A percentile compares a stretch with the other conserved stretches of the same genome.
Conservation (phyloP, 495 filamentous ascomycete species). For the Aspergillus affinis region DNA sequence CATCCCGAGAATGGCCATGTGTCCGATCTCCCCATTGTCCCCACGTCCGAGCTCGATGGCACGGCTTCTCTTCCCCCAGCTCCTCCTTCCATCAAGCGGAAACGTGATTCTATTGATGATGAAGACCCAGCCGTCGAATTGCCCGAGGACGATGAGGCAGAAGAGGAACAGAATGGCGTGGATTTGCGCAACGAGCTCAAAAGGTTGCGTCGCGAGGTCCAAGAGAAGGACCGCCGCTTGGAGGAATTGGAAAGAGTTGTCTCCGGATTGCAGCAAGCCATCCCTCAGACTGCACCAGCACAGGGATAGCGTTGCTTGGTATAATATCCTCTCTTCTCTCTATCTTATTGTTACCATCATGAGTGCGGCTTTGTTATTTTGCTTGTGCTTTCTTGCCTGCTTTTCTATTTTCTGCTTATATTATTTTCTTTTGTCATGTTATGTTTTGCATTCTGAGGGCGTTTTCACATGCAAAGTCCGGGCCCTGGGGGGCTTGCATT, state of each 20-base stretch:
- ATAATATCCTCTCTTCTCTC: not conserved
- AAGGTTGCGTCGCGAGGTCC: conserved; percentile 53
- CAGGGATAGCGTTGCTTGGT: conserved; percentile 15
- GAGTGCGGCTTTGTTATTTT: not conserved
- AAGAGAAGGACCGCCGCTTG: conserved; percentile 50
- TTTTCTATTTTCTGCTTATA: conserved; percentile 7
- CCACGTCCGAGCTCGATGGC: conserved; percentile 31
- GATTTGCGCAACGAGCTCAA: conserved; percentile 60
- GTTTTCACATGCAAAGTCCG: conserved; percentile 20
- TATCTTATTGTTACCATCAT: not conserved
- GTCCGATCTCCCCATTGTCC: conserved; percentile 33
- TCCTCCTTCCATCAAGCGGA: conserved; percentile 38
- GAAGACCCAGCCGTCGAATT: conserved; percentile 27
- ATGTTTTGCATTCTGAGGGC: conserved; percentile 27
- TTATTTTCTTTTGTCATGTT: conserved; percentile 3
- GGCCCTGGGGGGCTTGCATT: conserved; percentile 19
- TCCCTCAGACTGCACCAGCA: conserved; percentile 32
- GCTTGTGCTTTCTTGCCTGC: conserved; percentile 3
- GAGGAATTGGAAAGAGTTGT: conserved; percentile 48
- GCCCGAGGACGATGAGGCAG: conserved; percentile 14
- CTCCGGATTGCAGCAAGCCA: conserved; percentile 42
- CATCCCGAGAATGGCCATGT: conserved; percentile 47
- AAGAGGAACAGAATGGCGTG: conserved; percentile 38
- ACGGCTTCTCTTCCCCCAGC: conserved; percentile 23
- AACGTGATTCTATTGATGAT: conserved; percentile 46